Conservation (phyloP, 768 basidiomycete genomes). For the Tubosaeta sp. region DNA sequence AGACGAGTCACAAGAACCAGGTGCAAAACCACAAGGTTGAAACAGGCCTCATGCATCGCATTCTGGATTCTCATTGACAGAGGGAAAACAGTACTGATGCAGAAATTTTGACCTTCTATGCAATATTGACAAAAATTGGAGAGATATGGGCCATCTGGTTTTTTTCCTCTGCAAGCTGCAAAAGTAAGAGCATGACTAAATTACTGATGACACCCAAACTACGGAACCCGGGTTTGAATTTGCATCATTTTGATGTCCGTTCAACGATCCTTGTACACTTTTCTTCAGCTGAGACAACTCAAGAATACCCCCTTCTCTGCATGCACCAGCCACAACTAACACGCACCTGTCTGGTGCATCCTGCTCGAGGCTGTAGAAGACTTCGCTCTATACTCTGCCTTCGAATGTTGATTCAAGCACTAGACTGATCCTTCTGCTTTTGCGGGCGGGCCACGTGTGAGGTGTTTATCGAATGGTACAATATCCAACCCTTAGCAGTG, state of each 20-base stretch:
- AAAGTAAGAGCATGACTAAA: too few species aligned
- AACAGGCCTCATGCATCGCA: too few species aligned
- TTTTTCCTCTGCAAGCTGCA: too few species aligned
- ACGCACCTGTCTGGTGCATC: neutral
- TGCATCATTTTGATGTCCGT: slow-evolving; percentile 26
- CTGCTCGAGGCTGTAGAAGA: neutral
- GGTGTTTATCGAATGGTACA: slow-evolving; percentile 29
- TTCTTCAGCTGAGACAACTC: slow-evolving; percentile 40
- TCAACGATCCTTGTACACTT: slow-evolving; percentile 50
- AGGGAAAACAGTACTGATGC: too few species aligned
- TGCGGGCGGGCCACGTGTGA: slow-evolving; percentile 20
- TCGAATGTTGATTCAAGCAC: slow-evolving; percentile 19
- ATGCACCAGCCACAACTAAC: slow-evolving; percentile 7
- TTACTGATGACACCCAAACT: slow-evolving; percentile 29
- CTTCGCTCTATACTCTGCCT: slow-evolving; percentile 32
- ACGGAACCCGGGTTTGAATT: slow-evolving; percentile 35
- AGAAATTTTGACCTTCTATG: too few species aligned
- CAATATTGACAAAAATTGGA: too few species aligned
- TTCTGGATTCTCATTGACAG: too few species aligned
- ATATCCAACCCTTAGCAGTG: slow-evolving; percentile 49
- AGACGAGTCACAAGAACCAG: neutral
- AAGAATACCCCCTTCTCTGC: slow-evolving; percentile 31
- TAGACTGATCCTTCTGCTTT: slow-evolving; percentile 43
- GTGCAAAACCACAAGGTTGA: neutral
- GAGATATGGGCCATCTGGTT: neutral